Percentiles rank a stretch among this genome's conserved stretches.
Evolutionary conservation across 768 basidiomycete genomes (phyloP).

Genomic region (Suillus subluteus): DNA sequence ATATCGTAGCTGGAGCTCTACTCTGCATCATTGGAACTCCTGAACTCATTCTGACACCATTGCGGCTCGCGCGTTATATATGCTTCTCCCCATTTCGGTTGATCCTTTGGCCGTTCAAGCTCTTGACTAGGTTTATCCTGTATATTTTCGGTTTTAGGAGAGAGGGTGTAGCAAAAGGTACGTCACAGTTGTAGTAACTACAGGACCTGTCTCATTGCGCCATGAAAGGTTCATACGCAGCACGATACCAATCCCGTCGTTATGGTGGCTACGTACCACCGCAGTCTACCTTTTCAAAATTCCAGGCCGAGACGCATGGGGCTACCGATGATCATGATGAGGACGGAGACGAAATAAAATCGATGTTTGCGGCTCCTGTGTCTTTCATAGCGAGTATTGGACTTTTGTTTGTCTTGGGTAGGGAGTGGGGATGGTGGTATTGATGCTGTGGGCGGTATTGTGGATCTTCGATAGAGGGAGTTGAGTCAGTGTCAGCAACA

Average conservation of each 20-base stretch:
- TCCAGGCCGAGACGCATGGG: slow-evolving; percentile 11
- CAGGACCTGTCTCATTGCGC: background rate
- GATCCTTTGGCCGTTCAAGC: slow-evolving; percentile 1
- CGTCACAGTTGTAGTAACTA: background rate
- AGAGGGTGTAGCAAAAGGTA: slow-evolving; percentile 8
- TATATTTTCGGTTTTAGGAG: slow-evolving; percentile 7
- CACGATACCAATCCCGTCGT: slow-evolving; percentile 10
- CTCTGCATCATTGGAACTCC: background rate
- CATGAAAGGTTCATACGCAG: slow-evolving; percentile 9
- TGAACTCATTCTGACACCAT: slow-evolving; percentile 7
- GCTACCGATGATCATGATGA: background rate
- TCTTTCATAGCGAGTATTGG: background rate
- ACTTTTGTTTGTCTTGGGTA: background rate
- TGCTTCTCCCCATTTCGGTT: background rate
- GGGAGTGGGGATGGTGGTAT: slow-evolving; percentile 2
- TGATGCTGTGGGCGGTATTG: background rate
- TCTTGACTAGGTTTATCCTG: slow-evolving; percentile 2
- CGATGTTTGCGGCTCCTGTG: background rate
- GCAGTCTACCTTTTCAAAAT: slow-evolving; percentile 5
- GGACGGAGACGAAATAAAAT: background rate
- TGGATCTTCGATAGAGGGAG: background rate
- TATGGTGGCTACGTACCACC: slow-evolving; percentile 14
- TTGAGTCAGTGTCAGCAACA: background rate
- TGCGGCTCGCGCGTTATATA: background rate
- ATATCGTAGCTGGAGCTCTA: background rate